These are phyloP conservation scores for Nicotiana rustica DNA, from an alignment of 305 asterid species.

Conservation along the genomic window DNA sequence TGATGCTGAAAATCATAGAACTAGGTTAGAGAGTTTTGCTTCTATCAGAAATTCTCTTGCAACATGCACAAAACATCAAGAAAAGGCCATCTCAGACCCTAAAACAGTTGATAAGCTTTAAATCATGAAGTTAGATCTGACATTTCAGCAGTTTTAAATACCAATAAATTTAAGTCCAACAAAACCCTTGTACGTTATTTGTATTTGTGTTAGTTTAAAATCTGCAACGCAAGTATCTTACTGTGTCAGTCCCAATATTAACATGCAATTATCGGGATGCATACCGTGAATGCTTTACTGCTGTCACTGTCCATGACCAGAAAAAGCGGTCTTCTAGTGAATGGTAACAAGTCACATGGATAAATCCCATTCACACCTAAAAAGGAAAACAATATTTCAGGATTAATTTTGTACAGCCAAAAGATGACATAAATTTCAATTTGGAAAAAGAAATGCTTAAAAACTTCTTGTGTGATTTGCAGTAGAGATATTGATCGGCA, in stretches of 20 bases:
- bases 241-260: background rate
- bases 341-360: constrained; percentile 88
- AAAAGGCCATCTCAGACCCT: background rate
- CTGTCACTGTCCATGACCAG: constrained; percentile 83
- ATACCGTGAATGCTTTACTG: constrained; percentile 86
- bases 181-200: background rate
- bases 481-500: constrained; percentile 19
- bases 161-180: background rate
- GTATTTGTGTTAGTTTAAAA: background rate
- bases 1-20: background rate
- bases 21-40: background rate
- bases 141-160: constrained; percentile 19
- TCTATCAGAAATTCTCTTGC: constrained; percentile 4
- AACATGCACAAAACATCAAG: background rate
- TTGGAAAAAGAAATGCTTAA: background rate
- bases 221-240: background rate
- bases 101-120: background rate
- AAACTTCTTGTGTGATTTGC: background rate
- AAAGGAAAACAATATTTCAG: constrained; percentile 31
- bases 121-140: background rate
- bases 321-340: constrained; percentile 94
- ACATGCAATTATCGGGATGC: constrained; percentile 35
- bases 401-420: constrained; percentile 27
- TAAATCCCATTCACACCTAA: constrained; percentile 81
- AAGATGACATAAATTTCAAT: background rate